phyloP scores from a whole-genome alignment of 257 asterid species.

The Jacaranda copaia region DNA sequence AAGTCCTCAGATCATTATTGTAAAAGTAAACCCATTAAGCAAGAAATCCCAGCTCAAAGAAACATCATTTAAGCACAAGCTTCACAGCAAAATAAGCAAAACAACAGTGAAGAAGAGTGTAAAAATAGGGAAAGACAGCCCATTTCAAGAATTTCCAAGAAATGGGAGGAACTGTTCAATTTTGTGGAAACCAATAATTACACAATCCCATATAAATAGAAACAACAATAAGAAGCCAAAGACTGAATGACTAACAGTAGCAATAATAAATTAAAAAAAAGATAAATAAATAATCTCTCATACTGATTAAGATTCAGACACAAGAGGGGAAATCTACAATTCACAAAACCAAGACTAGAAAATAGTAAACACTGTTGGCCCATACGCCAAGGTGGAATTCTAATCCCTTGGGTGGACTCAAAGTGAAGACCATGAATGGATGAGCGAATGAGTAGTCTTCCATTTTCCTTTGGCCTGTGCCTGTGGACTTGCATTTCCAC shows the following conservation, averaged over 20 bases:
- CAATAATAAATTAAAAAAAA: constrained; percentile 23
- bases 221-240: constrained; percentile 40
- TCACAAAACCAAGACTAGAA: constrained; percentile 5
- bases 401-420: constrained; percentile 59
- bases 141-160: constrained; percentile 30
- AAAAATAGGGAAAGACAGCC: constrained; percentile 23
- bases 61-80: constrained; percentile 9
- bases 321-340: constrained; percentile 32
- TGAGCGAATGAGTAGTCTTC: constrained; percentile 43
- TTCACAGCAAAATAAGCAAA: not conserved
- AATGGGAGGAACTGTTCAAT: constrained; percentile 19
- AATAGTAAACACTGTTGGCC: constrained; percentile 12
- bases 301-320: constrained; percentile 36
- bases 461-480: constrained; percentile 35
- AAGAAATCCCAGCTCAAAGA: constrained; percentile 27
- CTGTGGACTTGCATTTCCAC: constrained; percentile 44
- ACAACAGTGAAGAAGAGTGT: constrained; percentile 9
- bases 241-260: constrained; percentile 31
- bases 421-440: constrained; percentile 50
- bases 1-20: constrained; percentile 23
- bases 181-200: constrained; percentile 40
- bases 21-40: constrained; percentile 43
- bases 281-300: not conserved
- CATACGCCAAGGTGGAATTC: constrained; percentile 37
- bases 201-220: constrained; percentile 30